Evolutionary conservation across 2,329 filamentous ascomycete genomes (phyloP), one percentile per base, ranked within the genome.

Genomic region (Nakataea oryzae): DNA sequence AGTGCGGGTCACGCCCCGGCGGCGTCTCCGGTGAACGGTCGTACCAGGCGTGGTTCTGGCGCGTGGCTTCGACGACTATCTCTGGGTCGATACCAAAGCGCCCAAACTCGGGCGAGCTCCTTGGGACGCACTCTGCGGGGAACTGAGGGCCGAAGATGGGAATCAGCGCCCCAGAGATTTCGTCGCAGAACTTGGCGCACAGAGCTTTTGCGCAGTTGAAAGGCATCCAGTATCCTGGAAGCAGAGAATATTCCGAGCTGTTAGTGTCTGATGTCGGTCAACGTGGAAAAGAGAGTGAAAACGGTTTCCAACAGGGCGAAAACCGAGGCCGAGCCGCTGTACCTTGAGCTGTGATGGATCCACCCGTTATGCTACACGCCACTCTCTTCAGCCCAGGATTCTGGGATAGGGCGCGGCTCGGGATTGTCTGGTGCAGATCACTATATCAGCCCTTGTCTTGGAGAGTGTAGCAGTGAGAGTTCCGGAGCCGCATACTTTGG

Each of bases 201-300:
- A 99, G 79, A 13, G 91, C 92, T 74, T 84, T 89, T 58, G 95
- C 95, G 67, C 92, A 96, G 54, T 85, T 78, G 69, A 87, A 97
- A 2, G 93, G 93, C 84, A 97, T 91, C 95, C 95, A 99, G 74
- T 97, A 99, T 41, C 95, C 92, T 96, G 64, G 29, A 54, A n/a
- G n/a, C 65, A 56, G 28, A 28, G 32, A 12, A 29, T 24, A 14
- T n/a, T n/a, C n/a, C 27, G 11, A 64, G 41, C 62, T 59, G 61
- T 61, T 54, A 67, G 62, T 66, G 56, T n/a, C 41, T 62, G 54
- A 17, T 26, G 27, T 17, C 47, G 34, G 28, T n/a, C 59, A 41
- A 29, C 54, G 24, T 60, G 30, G 34, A n/a, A 30, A 24, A 41
- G 29, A 56, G 27, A 28, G 11, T 17, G 14, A 54, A 57, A n/a